Conservation (phyloP, 805 yeast species). For the Dipodascus geniculatus region DNA sequence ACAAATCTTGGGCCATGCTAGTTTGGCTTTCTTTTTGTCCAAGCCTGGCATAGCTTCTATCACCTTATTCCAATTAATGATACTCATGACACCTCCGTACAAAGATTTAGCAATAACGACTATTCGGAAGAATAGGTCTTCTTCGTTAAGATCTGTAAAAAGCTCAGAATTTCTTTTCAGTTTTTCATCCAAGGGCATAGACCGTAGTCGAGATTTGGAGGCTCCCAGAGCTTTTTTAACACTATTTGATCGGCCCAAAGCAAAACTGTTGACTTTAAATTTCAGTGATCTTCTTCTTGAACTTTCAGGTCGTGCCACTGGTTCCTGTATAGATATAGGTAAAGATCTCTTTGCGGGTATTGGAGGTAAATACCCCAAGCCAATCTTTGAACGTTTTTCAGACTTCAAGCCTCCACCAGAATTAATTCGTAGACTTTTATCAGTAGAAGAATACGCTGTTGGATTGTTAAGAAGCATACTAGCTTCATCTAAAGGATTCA, state of each 20-base stretch:
- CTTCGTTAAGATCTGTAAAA: slow-evolving; percentile 20
- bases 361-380: background rate
- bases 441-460: background rate
- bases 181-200: background rate
- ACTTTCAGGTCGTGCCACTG: background rate
- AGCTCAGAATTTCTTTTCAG: background rate
- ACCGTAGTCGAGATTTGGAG: background rate
- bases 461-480: background rate
- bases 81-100: slow-evolving; percentile 34
- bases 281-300: background rate
- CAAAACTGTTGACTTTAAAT: background rate
- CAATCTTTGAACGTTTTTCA: background rate
- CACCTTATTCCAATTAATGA: slow-evolving; percentile 56
- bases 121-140: slow-evolving; percentile 45
- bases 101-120: slow-evolving; percentile 55
- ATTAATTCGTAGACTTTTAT: background rate
- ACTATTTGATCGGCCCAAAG: background rate
- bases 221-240: background rate
- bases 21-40: slow-evolving; percentile 35
- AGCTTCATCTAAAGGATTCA: slow-evolving; percentile 1
- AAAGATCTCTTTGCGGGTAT: background rate
- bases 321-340: background rate
- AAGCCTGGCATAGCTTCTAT: slow-evolving; percentile 34
- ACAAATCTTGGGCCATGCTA: slow-evolving; percentile 60
- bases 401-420: background rate